These are phyloP conservation scores for Aureobasidium sp. DNA, from an alignment of 2,329 filamentous ascomycete species.

Conservation along the genomic window DNA sequence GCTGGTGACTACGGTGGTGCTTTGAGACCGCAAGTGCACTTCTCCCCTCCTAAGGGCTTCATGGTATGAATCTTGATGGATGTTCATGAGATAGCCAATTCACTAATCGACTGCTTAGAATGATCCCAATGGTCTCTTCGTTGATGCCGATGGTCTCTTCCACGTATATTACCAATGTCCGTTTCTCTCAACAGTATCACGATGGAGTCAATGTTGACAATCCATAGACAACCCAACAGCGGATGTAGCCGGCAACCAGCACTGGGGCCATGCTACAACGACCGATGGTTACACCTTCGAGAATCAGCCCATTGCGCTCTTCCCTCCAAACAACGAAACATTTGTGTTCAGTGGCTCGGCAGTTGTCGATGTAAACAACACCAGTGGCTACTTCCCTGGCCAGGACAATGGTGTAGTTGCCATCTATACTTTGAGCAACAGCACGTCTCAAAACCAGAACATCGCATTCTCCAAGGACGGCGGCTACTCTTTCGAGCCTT, in stretches of 20 bases:
- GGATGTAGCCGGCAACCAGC: constrained; percentile 47
- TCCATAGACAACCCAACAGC: constrained; percentile 40
- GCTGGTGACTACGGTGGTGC: constrained; percentile 15
- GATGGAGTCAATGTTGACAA: not conserved
- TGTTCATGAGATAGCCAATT: too few relatives aligned
- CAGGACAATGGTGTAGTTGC: constrained; percentile 55
- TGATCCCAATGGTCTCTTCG: constrained; percentile 57
- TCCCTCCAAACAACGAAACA: constrained; percentile 46
- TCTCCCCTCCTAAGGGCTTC: constrained; percentile 14
- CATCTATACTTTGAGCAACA: constrained; percentile 43
- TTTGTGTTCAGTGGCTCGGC: constrained; percentile 47
- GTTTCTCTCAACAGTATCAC: not conserved
- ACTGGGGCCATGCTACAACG: constrained; percentile 58
- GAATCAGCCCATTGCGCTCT: constrained; percentile 55
- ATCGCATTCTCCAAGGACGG: constrained; percentile 55
- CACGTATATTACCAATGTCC: constrained; percentile 59
- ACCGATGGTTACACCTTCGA: constrained; percentile 55
- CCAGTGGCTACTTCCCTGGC: constrained; percentile 55
- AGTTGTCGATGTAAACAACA: constrained; percentile 55
- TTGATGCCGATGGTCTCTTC: constrained; percentile 48
- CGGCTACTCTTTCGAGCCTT: constrained; percentile 54
- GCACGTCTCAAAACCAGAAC: constrained; percentile 44
- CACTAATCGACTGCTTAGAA: constrained; percentile 29
- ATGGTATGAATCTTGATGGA: not conserved
- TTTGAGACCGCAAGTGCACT: constrained; percentile 15